Evolutionary conservation across 2,329 filamentous ascomycete genomes (phyloP).

Genomic region (Colletotrichum abscissum): DNA sequence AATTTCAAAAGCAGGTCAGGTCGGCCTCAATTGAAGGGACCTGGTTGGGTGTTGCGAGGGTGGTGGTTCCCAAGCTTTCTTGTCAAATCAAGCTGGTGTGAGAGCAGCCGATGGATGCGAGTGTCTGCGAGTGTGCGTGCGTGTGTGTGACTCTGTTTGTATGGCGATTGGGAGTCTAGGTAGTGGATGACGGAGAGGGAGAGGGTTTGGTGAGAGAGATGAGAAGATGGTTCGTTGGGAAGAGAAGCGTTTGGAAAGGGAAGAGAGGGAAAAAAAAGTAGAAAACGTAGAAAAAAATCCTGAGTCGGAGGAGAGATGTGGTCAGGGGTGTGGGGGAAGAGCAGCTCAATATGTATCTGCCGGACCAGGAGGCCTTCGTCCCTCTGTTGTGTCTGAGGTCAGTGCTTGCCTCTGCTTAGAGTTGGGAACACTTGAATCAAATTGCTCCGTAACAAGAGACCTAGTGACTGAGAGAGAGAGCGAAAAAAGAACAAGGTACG

Average conservation of each 20-base stretch:
- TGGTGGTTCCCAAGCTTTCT: background rate
- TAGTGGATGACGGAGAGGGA: background rate
- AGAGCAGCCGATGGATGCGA: background rate
- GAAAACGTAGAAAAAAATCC: conserved; percentile 29
- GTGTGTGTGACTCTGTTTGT: background rate
- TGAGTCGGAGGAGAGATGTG: conserved; percentile 17
- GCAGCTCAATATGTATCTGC: conserved; percentile 35
- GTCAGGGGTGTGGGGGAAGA: conserved; percentile 32
- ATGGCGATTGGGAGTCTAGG: background rate
- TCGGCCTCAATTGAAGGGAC: conserved; percentile 7
- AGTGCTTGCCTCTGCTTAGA: background rate
- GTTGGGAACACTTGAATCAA: conserved; percentile 18
- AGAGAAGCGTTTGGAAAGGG: conserved; percentile 10
- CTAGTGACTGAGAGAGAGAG: background rate
- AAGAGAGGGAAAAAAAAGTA: conserved; percentile 15
- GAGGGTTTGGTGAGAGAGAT: background rate
- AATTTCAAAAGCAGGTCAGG: background rate
- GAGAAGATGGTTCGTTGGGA: conserved; percentile 16
- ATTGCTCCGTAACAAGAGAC: background rate
- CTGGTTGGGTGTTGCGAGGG: background rate
- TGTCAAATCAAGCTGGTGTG: background rate
- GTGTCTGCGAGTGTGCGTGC: too few species aligned
- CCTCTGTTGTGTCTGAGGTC: conserved; percentile 15
- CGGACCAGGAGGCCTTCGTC: conserved; percentile 34
- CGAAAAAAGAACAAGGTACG: background rate